phyloP scores from a whole-genome alignment of 768 basidiomycete species.

The Xerocomellus dryophilus region DNA sequence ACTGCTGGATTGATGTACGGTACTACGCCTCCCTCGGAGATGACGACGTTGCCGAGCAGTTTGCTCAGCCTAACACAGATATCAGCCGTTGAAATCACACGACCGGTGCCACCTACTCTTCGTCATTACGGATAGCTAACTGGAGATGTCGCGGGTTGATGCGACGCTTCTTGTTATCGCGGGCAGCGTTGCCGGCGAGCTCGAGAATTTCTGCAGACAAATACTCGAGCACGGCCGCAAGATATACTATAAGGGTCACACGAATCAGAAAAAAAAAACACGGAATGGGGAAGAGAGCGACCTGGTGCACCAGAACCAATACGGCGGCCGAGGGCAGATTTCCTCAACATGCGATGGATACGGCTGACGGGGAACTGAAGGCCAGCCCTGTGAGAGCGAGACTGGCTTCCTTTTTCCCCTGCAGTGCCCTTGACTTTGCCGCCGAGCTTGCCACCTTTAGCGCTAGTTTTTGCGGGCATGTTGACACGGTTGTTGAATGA shows the following conservation, averaged over 20 bases:
- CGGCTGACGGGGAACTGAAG: conserved; percentile 89
- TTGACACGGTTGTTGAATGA: background rate
- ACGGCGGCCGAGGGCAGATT: conserved; percentile 82
- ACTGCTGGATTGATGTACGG: conserved; percentile 73
- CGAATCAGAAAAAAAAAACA: background rate
- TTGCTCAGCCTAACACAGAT: conserved; percentile 53
- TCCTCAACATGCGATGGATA: conserved; percentile 86
- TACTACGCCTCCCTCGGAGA: conserved; percentile 93
- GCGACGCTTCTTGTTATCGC: conserved; percentile 93
- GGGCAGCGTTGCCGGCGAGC: conserved; percentile 85
- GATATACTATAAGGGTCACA: conserved; percentile 58
- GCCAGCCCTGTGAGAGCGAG: conserved; percentile 72
- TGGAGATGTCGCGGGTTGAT: conserved; percentile 94
- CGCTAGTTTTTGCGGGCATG: conserved; percentile 31
- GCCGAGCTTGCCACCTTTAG: conserved; percentile 38
- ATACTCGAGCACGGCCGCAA: conserved; percentile 91
- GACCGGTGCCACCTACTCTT: conserved; percentile 54
- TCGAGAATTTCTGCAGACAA: conserved; percentile 92
- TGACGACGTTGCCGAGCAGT: conserved; percentile 78
- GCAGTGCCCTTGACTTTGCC: conserved; percentile 51
- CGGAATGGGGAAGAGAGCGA: conserved; percentile 27
- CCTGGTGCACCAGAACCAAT: conserved; percentile 87
- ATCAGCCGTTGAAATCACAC: background rate
- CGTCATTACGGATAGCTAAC: conserved; percentile 91
- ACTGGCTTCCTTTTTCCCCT: conserved; percentile 48